These are phyloP conservation scores for Taphrina communis DNA, from an alignment of 1,139 yeast genomes.

Conservation along the genomic window DNA sequence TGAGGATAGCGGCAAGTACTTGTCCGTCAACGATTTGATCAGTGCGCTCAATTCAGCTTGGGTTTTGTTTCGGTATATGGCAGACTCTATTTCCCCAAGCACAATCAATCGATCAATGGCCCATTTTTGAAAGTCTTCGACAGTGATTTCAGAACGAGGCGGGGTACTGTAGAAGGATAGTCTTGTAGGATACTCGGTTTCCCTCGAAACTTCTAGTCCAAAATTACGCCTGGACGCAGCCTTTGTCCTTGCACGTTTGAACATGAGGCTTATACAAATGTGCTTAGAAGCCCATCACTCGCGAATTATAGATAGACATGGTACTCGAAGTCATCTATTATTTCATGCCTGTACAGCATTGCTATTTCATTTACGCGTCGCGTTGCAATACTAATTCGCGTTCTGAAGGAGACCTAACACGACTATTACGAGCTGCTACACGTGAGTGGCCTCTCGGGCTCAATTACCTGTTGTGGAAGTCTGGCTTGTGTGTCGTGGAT, in stretches of 20 bases:
- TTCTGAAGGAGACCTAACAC: neutral
- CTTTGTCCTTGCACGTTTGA: slow-evolving; percentile 48
- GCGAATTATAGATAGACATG: too few species aligned
- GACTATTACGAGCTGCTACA: neutral
- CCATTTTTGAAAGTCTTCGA: slow-evolving; percentile 93
- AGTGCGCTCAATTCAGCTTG: slow-evolving; percentile 68
- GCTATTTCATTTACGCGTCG: neutral
- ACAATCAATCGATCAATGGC: slow-evolving; percentile 89
- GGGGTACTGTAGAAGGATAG: slow-evolving; percentile 74
- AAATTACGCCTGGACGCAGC: slow-evolving; percentile 65
- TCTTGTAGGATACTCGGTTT: slow-evolving; percentile 57
- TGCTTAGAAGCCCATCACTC: too few species aligned
- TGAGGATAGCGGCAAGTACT: slow-evolving; percentile 66
- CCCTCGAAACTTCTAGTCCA: slow-evolving; percentile 52
- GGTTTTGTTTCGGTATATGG: slow-evolving; percentile 67
- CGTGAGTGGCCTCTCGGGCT: neutral
- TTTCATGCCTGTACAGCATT: too few species aligned
- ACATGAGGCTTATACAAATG: slow-evolving; percentile 14
- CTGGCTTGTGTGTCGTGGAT: too few species aligned
- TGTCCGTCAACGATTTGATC: slow-evolving; percentile 68
- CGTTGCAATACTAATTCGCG: slow-evolving; percentile 1
- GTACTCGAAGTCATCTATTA: too few species aligned
- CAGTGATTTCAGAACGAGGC: slow-evolving; percentile 81
- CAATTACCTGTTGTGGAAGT: too few species aligned
- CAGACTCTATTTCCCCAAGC: slow-evolving; percentile 81